These are phyloP conservation scores for Silene uniflora DNA, from an alignment of 148 eudicot genomes.

Conservation along the genomic window DNA sequence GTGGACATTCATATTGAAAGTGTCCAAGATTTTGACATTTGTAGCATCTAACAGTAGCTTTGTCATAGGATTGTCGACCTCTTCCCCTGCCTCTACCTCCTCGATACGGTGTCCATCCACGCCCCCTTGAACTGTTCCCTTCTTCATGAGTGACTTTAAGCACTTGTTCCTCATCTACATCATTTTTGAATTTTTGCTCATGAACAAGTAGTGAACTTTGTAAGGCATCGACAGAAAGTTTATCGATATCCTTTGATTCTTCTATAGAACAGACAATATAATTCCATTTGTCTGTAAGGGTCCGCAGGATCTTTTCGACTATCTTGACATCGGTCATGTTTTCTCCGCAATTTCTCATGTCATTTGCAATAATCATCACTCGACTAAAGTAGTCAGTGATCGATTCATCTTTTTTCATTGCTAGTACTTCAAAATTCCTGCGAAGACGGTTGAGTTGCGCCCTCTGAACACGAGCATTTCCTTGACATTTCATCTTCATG, in stretches of 20 bases:
- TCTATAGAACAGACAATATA: background rate
- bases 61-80: too few species aligned
- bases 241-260: background rate
- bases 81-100: background rate
- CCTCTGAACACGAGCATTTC: background rate
- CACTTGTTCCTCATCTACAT: background rate
- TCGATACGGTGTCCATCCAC: background rate
- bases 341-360: conserved; percentile 1
- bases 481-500: background rate
- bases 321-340: background rate
- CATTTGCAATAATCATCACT: background rate
- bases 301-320: background rate
- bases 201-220: background rate
- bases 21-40: too few species aligned
- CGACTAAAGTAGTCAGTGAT: conserved; percentile 1
- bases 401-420: background rate
- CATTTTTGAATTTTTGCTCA: background rate
- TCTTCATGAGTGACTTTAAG: background rate
- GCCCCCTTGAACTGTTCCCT: conserved; percentile 1
- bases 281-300: background rate
- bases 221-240: background rate
- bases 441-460: background rate
- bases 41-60: too few species aligned
- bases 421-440: background rate
- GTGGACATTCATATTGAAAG: too few species aligned